Evolutionary conservation across 805 yeast species (phyloP), one percentile per base, ranked within the genome.

Genomic region (Saccharomycopsis sp.): DNA sequence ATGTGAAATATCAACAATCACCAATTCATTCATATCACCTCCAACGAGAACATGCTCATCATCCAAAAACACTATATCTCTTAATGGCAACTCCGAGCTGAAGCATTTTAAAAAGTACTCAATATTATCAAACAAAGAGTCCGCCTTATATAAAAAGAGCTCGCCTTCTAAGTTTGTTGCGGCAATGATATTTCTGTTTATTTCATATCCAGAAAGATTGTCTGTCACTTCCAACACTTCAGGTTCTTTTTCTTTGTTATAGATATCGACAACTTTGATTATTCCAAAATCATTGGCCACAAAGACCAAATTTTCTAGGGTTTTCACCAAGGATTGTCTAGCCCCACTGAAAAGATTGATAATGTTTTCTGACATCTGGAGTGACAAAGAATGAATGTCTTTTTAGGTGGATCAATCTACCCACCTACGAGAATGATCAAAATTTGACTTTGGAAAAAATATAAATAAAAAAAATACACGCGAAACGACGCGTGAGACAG

Each of bases 1-100:
- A n/a, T n/a, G n/a, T 2, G 18, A 10, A 3, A 41, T 9, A 15
- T 32, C 33, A 1, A 77, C 55, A 3, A 80, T 53, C 2, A 64
- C 61, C 31, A 81, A 57, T 41, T 75, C 75, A 33, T 71, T 68
- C 48, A 75, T 81, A 48, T 80, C 83, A 30, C 89, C 88, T 19
- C 80, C 87, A 45, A 75, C 68, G 1, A 76, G 63, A 1, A 68
- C 62, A 21, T 40, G 34, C 19, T 26, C 27, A 19, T 36, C 22
- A 13, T 34, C 38, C 9, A 41, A 25, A 26, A 46, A 38, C 4
- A 21, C 26, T 6, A 46, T 22, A 26, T 46, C 49, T 23, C 49
- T 31, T 5, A 46, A 38, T 15, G 45, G 37, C 18, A 46, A 30
- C 19, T 43, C 47, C 3, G 45, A 39, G 22, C 49, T 26, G 34